phyloP scores from a whole-genome alignment of 805 yeast genomes.

The Myxozyma monticola region DNA sequence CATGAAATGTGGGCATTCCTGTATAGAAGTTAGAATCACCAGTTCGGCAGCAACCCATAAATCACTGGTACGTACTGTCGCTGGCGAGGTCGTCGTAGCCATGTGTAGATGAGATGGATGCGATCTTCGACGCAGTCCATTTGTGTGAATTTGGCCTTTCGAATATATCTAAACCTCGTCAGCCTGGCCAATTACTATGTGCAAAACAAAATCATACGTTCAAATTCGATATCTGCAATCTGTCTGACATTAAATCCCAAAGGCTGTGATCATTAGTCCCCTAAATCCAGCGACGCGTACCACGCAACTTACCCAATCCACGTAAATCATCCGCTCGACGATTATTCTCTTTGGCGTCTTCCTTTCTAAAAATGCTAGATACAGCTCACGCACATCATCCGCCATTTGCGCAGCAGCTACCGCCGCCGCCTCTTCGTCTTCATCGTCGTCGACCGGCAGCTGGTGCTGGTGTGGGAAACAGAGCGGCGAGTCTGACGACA shows the following conservation, averaged over 20 bases:
- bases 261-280: constrained; percentile 1
- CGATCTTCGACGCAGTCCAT: constrained; percentile 23
- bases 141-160: constrained; percentile 12
- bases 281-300: too few species aligned
- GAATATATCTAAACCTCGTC: constrained; percentile 10
- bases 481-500: too few species aligned
- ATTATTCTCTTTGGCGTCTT: constrained; percentile 1
- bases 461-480: constrained; percentile 14
- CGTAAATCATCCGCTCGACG: constrained; percentile 15
- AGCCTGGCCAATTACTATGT: neutral
- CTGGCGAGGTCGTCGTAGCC: neutral
- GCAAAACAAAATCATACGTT: constrained; percentile 8
- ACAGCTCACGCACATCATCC: constrained; percentile 5
- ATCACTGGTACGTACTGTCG: neutral
- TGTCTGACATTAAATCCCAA: constrained; percentile 26
- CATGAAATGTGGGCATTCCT: constrained; percentile 19
- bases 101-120: neutral
- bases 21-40: neutral
- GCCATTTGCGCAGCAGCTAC: neutral
- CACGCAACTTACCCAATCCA: constrained; percentile 24
- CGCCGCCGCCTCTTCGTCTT: constrained; percentile 32
- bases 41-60: neutral
- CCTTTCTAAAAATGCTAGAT: neutral
- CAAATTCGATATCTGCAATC: constrained; percentile 25
- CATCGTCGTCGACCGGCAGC: neutral